Percentiles rank a stretch among this genome's conserved stretches.
phyloP scores from a whole-genome alignment of 441 rosid genomes.

The Codiaeum variegatum region DNA sequence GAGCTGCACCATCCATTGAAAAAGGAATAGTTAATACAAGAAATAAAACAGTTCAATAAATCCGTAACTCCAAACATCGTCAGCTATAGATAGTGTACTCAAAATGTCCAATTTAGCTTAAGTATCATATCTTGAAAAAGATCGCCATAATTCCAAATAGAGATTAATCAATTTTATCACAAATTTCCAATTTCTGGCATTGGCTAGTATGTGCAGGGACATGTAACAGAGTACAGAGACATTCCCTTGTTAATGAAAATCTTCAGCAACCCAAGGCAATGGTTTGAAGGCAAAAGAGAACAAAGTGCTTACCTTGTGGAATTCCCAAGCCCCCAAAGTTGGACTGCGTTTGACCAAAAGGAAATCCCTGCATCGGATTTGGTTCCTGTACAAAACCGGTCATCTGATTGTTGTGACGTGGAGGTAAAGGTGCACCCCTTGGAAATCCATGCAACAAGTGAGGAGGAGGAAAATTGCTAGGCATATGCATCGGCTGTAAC shows the following conservation, averaged over 20 bases:
- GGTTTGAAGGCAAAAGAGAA: background rate
- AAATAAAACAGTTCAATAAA: background rate
- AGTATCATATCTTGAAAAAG: background rate
- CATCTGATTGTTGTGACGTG: constrained; percentile 51
- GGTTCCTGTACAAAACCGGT: constrained; percentile 56
- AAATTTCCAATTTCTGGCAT: background rate
- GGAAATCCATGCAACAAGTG: constrained; percentile 60
- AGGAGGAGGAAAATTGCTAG: constrained; percentile 54
- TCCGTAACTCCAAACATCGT: background rate
- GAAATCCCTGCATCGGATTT: constrained; percentile 59
- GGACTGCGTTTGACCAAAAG: constrained; percentile 59
- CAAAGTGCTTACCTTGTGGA: constrained; percentile 46
- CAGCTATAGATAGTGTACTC: too few relatives aligned
- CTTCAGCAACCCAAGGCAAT: too few relatives aligned
- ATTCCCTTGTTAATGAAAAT: background rate
- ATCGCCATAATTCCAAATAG: background rate
- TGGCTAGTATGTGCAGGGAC: too few relatives aligned
- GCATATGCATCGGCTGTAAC: constrained; percentile 65
- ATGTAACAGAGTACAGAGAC: background rate
- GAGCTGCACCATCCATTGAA: constrained; percentile 35
- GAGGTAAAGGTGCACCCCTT: constrained; percentile 40
- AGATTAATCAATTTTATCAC: background rate
- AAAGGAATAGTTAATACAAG: background rate
- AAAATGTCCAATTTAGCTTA: background rate
- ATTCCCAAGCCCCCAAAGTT: constrained; percentile 45